Evolutionary conservation across 208 protist genomes (phyloP).

Genomic region (Plasmodiophora brassicae): DNA sequence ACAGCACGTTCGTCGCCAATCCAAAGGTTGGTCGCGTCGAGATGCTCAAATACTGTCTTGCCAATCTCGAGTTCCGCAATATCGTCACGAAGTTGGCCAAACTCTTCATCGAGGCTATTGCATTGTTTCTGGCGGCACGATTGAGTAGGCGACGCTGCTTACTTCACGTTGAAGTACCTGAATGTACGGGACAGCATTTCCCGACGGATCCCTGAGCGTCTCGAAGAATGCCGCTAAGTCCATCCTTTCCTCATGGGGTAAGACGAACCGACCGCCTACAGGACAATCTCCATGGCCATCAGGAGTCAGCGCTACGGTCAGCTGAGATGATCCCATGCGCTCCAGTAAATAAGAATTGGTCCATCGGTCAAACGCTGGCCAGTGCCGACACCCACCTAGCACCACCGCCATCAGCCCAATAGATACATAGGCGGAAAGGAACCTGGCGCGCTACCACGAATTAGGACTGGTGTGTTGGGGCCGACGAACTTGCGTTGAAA

Average conservation of each 20-base stretch:
- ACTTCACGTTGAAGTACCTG: too few species aligned
- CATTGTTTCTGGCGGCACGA: slow-evolving; percentile 1
- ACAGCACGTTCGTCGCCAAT: slow-evolving; percentile 54
- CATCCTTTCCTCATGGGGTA: neutral
- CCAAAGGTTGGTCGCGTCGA: slow-evolving; percentile 60
- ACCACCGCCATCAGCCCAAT: neutral
- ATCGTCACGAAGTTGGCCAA: neutral
- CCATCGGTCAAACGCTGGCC: neutral
- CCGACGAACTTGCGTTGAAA: neutral
- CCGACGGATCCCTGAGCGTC: neutral
- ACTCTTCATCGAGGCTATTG: neutral
- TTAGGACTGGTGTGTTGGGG: too few species aligned
- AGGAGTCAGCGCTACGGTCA: neutral
- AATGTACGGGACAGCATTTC: too few species aligned
- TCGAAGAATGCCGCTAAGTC: neutral
- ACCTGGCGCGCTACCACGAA: too few species aligned
- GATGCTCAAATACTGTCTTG: slow-evolving; percentile 7
- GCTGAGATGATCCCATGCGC: neutral
- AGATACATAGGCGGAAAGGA: too few species aligned
- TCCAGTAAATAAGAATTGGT: neutral
- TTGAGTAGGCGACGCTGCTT: too few species aligned
- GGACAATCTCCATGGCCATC: neutral
- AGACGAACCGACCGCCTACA: neutral
- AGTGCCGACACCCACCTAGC: neutral
- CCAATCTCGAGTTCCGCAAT: slow-evolving; percentile 35